Evolutionary conservation across 805 yeast species (phyloP).

Genomic region (Kurtzmaniella cleridarum): DNA sequence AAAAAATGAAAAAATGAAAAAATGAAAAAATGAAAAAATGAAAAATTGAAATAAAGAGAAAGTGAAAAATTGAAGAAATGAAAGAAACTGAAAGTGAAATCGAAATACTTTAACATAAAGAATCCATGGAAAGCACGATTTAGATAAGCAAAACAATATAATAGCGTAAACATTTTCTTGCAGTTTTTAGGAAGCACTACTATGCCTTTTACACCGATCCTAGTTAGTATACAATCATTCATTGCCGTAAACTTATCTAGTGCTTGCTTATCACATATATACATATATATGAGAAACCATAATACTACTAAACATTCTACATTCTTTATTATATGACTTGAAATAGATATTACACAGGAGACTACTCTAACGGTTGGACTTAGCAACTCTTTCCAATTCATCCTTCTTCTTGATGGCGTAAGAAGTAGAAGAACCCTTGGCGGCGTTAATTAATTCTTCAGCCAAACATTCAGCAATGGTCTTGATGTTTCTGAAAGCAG

Average conservation of each 20-base stretch:
- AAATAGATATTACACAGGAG: conserved; percentile 21
- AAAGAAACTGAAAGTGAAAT: no score
- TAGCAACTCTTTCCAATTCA: conserved; percentile 99
- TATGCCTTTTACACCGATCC: no score
- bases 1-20: no score
- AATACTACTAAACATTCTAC: background rate
- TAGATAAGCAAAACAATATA: no score
- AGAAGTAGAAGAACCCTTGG: conserved; percentile 99
- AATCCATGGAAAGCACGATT: no score
- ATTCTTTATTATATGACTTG: conserved; percentile 15
- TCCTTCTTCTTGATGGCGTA: conserved; percentile 99
- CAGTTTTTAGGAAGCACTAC: no score
- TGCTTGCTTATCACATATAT: background rate
- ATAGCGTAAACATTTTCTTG: no score
- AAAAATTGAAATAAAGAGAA: no score
- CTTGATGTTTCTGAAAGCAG: conserved; percentile 99
- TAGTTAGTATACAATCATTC: no score
- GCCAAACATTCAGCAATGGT: conserved; percentile 99
- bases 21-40: no score
- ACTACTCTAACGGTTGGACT: conserved; percentile 94
- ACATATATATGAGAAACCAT: background rate
- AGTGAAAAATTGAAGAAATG: no score
- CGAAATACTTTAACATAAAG: no score
- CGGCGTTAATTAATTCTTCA: conserved; percentile 99
- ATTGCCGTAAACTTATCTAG: background rate